phyloP scores from a whole-genome alignment of 257 asterid species.

The Orobanche coerulescens region DNA sequence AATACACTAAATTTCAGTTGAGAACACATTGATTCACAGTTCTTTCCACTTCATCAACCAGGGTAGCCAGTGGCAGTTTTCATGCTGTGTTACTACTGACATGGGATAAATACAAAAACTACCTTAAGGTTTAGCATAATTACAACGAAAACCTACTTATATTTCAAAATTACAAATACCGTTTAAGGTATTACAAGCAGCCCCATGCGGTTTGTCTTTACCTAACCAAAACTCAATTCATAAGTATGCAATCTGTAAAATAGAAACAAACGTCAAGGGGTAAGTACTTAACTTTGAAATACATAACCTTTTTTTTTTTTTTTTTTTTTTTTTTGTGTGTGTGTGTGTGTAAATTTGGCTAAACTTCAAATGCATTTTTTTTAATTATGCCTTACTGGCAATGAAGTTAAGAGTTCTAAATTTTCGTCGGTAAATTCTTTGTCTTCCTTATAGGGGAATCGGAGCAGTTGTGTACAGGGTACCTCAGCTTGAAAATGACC shows the following conservation, averaged over 20 bases:
- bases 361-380: too few relatives aligned
- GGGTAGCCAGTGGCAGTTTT: background rate
- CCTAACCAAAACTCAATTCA: too few relatives aligned
- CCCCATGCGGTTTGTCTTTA: too few relatives aligned
- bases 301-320: too few relatives aligned
- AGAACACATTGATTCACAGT: background rate
- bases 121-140: background rate
- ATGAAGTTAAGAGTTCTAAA: too few relatives aligned
- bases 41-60: background rate
- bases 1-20: background rate
- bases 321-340: too few relatives aligned
- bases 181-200: too few relatives aligned
- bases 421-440: too few relatives aligned
- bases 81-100: background rate
- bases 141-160: background rate
- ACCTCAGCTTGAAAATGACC: conserved; percentile 65
- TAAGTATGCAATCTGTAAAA: background rate
- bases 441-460: conserved; percentile 42
- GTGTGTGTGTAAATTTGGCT: too few relatives aligned
- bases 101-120: background rate
- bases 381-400: too few relatives aligned
- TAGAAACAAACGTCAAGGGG: background rate
- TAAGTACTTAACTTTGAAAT: too few relatives aligned
- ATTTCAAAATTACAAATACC: too few relatives aligned
- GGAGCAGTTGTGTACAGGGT: conserved; percentile 83